Base-by-base conservation (phyloP, 495 filamentous ascomycete species). In the Apiosordaria backusii region DNA sequence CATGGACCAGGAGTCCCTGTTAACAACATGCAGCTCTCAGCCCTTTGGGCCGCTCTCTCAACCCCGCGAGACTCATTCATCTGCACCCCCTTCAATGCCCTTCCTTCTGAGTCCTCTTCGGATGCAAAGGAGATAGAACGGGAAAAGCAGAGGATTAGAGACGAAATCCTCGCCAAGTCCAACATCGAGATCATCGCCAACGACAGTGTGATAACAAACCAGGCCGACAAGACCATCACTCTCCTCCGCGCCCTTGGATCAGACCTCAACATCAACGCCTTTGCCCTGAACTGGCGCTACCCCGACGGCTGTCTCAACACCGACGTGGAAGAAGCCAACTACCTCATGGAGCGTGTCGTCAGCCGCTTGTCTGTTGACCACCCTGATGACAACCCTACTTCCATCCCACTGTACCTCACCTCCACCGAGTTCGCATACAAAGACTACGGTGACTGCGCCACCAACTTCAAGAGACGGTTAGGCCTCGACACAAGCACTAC, bases 261-360 rank as follows among this genome's bases (percentile, higher is more conserved):
- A 2, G 81, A 84, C 53, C 70, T 81, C 27, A 82, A 78, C 58
- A 80, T 85, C 73, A 83, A 85, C 64, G 76, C 75, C 7, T 81
- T 84, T 68, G 70, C 76, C 0, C 68, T 75, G 35, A 84, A 84
- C 68, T 84, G 76, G 71, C 55, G 70, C 4, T 70, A 79, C 57
- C 62, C 64, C 1, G 71, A 81, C 54, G 77, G 76, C 7, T 73
- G 26, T 1, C 71, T 78, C 29, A 83, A 83, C 65, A 72, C 68
- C 4, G 78, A 82, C 60, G 78, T 84, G n/a, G 80, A 82, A 65
- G 78, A 82, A 72, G 80, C 81, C 22, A 83, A 85, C 58, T 80
- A 82, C 63, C 72, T 84, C 50, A 83, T 80, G 69, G 68, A 62
- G 55, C 71, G 78, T 18, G 78, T 84, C n/a, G 71, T 82, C 24